Evolutionary conservation across 169 alveolate species (phyloP), one percentile per base, ranked within the genome.

Genomic region (Cytauxzoon felis): DNA sequence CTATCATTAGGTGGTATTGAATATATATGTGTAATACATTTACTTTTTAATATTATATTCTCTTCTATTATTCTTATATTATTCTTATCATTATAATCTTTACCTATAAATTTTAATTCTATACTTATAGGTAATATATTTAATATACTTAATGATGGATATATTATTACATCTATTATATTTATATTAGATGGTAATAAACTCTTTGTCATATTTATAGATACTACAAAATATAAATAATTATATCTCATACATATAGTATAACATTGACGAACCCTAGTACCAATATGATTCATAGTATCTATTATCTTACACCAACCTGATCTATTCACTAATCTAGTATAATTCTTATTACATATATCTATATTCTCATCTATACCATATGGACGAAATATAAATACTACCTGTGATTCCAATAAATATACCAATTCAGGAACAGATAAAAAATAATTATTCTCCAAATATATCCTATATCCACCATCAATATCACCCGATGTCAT

Each of bases 141-240:
- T 60, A 89, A 85, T 18, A 89, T 63, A 38, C 88, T 82, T n/a
- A 89, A 71, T 32, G 91, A 89, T 8, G 94, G 94, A 54, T 72
- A 87, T 24, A 89, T 87, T 21, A 83, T 75, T 36, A 89, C 71
- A 18, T 83, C 86, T 21, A 70, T 75, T 54, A 85, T 42, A 30
- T 89, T 87, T 41, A 75, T 78, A 49, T 89, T 90, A 21, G 93
- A 92, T 9, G 94, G 94, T 50, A 89, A 47, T 2, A 90, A 88
- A 56, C 91, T 82, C 75, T 71, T 69, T 41, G 71, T 33, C 61
- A 80, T 66, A 32, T 71, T 83, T 30, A 84, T 85, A 27, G 87
- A 50, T 26, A 87, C 94, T 47, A 87, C 65, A 45, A 87, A 89
- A 49, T 84, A 89, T n/a, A 89, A 48, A 51, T 71, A 86, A 53